A percentile compares a stretch with the other conserved stretches of the same genome.
phyloP scores from a whole-genome alignment of 768 basidiomycete genomes.

The Rhodotorula babjevae region DNA sequence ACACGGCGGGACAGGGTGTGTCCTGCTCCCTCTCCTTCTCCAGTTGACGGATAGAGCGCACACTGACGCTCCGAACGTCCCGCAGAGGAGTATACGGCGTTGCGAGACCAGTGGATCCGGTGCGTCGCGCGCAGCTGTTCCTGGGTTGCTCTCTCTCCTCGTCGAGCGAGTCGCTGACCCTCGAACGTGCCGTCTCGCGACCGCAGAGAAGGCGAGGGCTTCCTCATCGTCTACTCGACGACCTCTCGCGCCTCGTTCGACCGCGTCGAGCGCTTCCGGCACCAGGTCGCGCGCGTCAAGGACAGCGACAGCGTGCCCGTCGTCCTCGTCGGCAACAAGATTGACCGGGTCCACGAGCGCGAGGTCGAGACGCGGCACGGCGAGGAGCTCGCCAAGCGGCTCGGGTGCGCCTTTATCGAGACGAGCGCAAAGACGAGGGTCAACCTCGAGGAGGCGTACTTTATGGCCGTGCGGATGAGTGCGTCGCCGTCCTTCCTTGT shows the following conservation, averaged over 20 bases:
- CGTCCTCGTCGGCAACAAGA: conserved; percentile 96
- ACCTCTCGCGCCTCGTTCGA: conserved; percentile 97
- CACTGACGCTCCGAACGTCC: accelerated
- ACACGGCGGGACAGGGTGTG: conserved; percentile 76
- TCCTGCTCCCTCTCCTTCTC: conserved; percentile 16
- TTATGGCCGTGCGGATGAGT: conserved; percentile 59
- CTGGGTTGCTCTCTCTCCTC: not conserved
- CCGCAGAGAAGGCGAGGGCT: conserved; percentile 69
- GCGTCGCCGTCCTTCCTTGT: not conserved
- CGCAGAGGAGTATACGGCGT: conserved; percentile 44
- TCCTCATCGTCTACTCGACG: conserved; percentile 95
- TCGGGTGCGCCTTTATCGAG: conserved; percentile 91
- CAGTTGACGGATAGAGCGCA: too few species aligned
- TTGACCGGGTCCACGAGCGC: conserved; percentile 89
- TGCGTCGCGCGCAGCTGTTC: conserved; percentile 11
- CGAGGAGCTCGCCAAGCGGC: conserved; percentile 66
- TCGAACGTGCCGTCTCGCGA: not conserved
- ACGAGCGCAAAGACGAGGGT: conserved; percentile 92
- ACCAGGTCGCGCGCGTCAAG: conserved; percentile 87
- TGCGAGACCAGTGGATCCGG: conserved; percentile 45
- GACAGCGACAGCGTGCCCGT: conserved; percentile 93
- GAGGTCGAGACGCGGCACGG: conserved; percentile 93
- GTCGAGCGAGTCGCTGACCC: not conserved
- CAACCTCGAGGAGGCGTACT: conserved; percentile 88
- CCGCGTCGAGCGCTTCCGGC: conserved; percentile 91